A percentile compares a stretch with the other conserved stretches of the same genome.
These are phyloP conservation scores for Claviceps fusiformis DNA, from an alignment of 2,329 filamentous ascomycete genomes.

Conservation along the genomic window DNA sequence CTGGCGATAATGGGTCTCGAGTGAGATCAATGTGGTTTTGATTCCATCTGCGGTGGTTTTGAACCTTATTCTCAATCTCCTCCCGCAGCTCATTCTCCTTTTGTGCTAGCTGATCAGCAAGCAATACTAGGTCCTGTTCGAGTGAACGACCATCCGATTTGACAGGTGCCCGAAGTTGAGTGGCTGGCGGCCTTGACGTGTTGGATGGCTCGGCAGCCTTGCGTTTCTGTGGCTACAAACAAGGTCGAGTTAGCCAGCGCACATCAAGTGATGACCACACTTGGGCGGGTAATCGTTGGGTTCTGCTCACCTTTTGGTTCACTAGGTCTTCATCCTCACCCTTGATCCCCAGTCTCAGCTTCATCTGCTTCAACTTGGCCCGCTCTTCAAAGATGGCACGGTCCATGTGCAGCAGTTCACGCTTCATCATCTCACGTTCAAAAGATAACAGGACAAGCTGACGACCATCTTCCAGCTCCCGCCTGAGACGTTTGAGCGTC, in stretches of 20 bases:
- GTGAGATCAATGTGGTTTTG: constrained; percentile 80
- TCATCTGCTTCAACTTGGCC: constrained; percentile 70
- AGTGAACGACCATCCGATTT: constrained; percentile 56
- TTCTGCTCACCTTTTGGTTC: constrained; percentile 67
- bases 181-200: constrained; percentile 46
- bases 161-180: constrained; percentile 55
- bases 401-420: constrained; percentile 62
- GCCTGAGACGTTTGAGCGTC: constrained; percentile 81
- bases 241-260: constrained; percentile 20
- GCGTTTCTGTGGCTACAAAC: constrained; percentile 52
- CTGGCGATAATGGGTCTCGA: constrained; percentile 68
- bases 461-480: constrained; percentile 80
- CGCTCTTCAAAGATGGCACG: constrained; percentile 73
- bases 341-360: constrained; percentile 79
- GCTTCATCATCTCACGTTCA: constrained; percentile 67
- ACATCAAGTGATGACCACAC: neutral
- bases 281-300: too few relatives aligned
- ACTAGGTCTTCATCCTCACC: constrained; percentile 87
- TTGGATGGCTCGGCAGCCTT: constrained; percentile 47
- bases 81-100: constrained; percentile 67
- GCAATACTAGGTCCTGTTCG: constrained; percentile 64
- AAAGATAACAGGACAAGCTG: constrained; percentile 65
- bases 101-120: constrained; percentile 67
- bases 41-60: constrained; percentile 87
- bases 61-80: constrained; percentile 76